Conservation (phyloP, 2,329 filamentous ascomycete species). For the Onygenales sp. region DNA sequence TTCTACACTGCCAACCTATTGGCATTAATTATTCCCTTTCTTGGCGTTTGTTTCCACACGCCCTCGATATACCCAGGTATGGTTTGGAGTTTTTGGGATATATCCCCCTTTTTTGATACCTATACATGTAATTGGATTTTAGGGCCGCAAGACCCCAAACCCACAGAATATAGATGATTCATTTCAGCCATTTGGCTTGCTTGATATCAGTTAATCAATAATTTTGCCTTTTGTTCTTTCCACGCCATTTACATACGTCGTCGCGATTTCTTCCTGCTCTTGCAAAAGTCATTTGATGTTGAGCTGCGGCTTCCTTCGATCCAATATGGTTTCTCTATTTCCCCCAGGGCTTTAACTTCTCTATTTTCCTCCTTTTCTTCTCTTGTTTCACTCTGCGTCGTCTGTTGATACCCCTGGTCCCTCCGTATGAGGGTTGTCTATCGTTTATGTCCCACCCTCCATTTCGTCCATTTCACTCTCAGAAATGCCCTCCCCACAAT, state of each 20-base stretch:
- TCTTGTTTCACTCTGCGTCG: not conserved
- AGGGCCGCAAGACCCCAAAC: too few relatives aligned
- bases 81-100: too few relatives aligned
- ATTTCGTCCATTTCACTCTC: not conserved
- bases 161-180: too few relatives aligned
- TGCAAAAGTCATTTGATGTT: not conserved
- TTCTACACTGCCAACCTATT: not conserved
- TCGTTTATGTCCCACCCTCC: constrained; percentile 3
- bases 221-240: not conserved
- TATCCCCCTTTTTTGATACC: too few relatives aligned
- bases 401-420: not conserved
- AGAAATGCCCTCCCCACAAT: not conserved
- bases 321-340: too few relatives aligned
- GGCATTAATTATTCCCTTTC: not conserved
- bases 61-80: too few relatives aligned
- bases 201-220: not conserved
- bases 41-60: not conserved
- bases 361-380: not conserved
- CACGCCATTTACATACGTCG: not conserved
- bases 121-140: too few relatives aligned
- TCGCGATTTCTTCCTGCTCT: not conserved
- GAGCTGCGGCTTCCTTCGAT: not conserved
- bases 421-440: constrained; percentile 3
- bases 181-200: not conserved
- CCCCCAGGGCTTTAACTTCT: not conserved